Evolutionary conservation across 768 basidiomycete species (phyloP), one percentile per base, ranked within the genome.

Genomic region (Mycena vulgaris): DNA sequence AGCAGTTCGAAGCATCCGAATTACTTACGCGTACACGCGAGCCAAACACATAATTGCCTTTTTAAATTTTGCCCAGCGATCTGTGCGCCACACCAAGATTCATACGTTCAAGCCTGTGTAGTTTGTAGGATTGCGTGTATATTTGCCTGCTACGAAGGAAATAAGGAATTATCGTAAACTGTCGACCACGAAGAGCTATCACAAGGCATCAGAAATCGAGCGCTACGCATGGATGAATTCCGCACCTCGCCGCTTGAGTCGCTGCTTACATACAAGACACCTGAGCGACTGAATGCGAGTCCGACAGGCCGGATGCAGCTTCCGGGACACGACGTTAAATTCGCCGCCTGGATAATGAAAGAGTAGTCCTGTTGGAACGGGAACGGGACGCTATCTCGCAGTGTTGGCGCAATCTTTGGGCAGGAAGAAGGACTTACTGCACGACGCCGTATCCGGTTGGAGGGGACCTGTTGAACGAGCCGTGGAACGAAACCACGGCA

Each of bases 391-490:
- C 82, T 82, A 63, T 37, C 8, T 19, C 25, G 10, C 9, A 53
- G 37, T 19, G 58, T 53, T 25, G 30, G 37, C n/a, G 23, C 10
- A 63, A 28, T 19, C 11, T 37, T 51, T 47, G n/a, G 28, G 10
- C 30, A 52, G 52, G 23, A 42, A 30, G 16, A 23, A 1, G 21
- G 16, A 25, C 61, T 74, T 63, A 85, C 85, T 76, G 77, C 16
- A 86, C 81, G 31, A 87, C 83, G n/a, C 83, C 83, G 66, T 87
- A 87, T 9, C 85, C 85, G 5, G 85, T 86, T 4, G 85, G 85
- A 17, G 84, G 84, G 10, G 68, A 70, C 9, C 85, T 75, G 51
- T 85, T 62, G 59, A 83, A 84, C 6, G 83, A 85, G 3, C 86
- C 86, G 58, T 83, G 85, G 78, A 86, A 85, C 1, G 83, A 83